Conservation (phyloP, 2,329 filamentous ascomycete species). For the Gaeumannomyces sp. region DNA sequence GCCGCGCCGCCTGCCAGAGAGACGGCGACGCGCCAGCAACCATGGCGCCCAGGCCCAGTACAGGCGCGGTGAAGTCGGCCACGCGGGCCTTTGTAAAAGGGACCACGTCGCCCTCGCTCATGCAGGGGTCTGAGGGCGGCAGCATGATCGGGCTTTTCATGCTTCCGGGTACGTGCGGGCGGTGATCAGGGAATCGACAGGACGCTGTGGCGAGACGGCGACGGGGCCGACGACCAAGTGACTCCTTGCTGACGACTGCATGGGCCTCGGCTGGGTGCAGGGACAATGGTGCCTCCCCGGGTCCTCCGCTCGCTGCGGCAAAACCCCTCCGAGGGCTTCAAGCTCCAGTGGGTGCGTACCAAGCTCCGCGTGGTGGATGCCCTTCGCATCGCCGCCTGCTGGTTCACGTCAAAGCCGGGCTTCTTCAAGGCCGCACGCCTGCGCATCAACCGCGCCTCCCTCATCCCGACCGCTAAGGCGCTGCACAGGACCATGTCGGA, state of each 20-base stretch:
- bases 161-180: conserved; percentile 8
- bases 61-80: no score
- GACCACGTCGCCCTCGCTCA: background rate
- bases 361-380: conserved; percentile 31
- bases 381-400: conserved; percentile 32
- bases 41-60: no score
- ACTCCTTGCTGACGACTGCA: no score
- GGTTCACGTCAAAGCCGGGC: conserved; percentile 39
- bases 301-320: conserved; percentile 27
- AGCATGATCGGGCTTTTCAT: conserved; percentile 3
- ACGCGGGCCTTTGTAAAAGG: no score
- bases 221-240: no score
- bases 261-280: conserved; percentile 22
- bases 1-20: no score
- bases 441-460: conserved; percentile 33
- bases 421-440: conserved; percentile 36
- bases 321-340: conserved; percentile 21
- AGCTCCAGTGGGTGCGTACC: conserved; percentile 32
- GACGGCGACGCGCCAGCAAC: no score
- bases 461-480: conserved; percentile 48
- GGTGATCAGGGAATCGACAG: background rate
- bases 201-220: background rate
- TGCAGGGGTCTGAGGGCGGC: background rate
- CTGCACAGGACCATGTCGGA: conserved; percentile 57
- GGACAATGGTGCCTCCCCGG: conserved; percentile 42